Evolutionary conservation across 2,329 filamentous ascomycete species (phyloP).

Genomic region (Colletotrichum tamarilloi): DNA sequence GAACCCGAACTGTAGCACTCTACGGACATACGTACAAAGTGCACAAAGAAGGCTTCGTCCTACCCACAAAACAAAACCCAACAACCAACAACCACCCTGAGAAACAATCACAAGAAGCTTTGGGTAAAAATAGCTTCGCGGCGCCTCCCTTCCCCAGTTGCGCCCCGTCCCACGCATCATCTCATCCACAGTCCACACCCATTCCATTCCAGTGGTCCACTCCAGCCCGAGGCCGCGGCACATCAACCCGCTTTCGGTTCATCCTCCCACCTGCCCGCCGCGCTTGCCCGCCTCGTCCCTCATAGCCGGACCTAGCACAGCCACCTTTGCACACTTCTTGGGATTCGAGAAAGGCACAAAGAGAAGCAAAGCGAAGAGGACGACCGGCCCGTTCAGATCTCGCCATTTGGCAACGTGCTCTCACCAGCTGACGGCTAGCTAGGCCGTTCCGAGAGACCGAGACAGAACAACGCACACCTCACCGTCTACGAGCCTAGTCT

Average conservation of each 20-base stretch:
- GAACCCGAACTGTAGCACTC: not conserved
- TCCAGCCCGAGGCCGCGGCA: not conserved
- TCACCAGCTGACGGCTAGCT: slow-evolving; percentile 12
- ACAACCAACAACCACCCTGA: not conserved
- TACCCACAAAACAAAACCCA: not conserved
- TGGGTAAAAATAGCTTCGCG: slow-evolving; percentile 29
- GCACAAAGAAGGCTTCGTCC: not conserved
- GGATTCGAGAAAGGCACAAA: not conserved
- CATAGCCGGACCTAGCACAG: slow-evolving; percentile 5
- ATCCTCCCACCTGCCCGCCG: slow-evolving; percentile 26
- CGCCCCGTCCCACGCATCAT: slow-evolving; percentile 21
- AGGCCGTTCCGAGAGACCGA: slow-evolving; percentile 7
- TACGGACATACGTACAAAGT: not conserved
- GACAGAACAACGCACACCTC: not conserved
- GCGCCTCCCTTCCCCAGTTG: slow-evolving; percentile 30
- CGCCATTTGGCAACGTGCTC: slow-evolving; percentile 31
- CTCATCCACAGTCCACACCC: slow-evolving; percentile 3
- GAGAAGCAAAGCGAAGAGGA: not conserved
- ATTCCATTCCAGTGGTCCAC: not conserved
- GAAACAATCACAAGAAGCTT: not conserved
- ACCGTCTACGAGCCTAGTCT: slow-evolving; percentile 6
- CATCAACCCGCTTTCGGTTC: slow-evolving; percentile 19
- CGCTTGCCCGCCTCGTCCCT: not conserved
- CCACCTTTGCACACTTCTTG: slow-evolving; percentile 2
- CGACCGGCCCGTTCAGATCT: slow-evolving; percentile 20